Conservation (phyloP, 169 alveolate species). For the Plasmodium vivax region DNA sequence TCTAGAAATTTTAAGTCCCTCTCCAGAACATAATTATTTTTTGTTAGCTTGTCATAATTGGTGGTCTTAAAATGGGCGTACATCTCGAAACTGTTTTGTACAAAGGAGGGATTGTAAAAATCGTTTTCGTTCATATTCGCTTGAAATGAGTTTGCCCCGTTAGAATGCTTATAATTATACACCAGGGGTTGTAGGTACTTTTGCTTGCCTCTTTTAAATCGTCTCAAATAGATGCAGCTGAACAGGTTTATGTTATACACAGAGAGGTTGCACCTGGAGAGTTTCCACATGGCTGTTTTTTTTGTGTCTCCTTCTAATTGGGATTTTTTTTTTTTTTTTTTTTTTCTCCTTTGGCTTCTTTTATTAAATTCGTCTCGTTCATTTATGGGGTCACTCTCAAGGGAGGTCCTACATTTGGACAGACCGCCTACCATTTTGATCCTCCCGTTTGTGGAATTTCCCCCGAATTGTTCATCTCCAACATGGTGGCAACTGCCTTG, state of each 20-base stretch:
- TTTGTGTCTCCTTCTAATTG: background rate
- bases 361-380: background rate
- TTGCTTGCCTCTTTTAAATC: slow-evolving; percentile 20
- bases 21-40: slow-evolving; percentile 12
- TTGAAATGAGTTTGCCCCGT: background rate
- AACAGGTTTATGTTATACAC: slow-evolving; percentile 57
- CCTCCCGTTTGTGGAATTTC: background rate
- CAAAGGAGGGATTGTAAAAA: background rate
- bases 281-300: slow-evolving; percentile 27
- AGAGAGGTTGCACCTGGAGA: slow-evolving; percentile 21
- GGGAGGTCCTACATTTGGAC: background rate
- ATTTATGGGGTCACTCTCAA: background rate
- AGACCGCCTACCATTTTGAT: background rate
- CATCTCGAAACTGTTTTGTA: slow-evolving; percentile 1
- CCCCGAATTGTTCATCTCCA: background rate
- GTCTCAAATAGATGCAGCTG: slow-evolving; percentile 60
- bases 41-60: slow-evolving; percentile 12
- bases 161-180: slow-evolving; percentile 52
- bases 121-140: slow-evolving; percentile 1
- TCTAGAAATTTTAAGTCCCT: slow-evolving; percentile 42
- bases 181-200: slow-evolving; percentile 34
- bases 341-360: background rate
- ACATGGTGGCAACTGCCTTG: background rate
- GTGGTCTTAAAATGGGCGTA: background rate
- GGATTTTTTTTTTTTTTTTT: background rate